Evolutionary conservation across 176 grass and related monocot genomes (phyloP), one percentile per base, ranked within the genome.

Genomic region (Miscanthus lutarioriparius): DNA sequence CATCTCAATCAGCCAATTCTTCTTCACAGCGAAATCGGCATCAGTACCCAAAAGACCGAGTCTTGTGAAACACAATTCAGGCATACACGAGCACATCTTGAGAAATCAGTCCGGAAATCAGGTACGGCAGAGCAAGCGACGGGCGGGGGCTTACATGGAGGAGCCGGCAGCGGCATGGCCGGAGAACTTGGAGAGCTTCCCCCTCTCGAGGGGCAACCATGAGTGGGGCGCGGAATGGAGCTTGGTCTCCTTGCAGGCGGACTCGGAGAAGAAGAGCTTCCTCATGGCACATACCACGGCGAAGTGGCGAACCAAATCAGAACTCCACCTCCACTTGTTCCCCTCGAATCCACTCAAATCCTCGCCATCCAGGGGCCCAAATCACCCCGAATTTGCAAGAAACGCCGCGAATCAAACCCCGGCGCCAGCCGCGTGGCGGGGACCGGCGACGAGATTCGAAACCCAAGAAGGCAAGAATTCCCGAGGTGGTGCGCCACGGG

Each of bases 381-480:
- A 87, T 20, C 47, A 56, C 80, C 35, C 5, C 83, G 40, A 76
- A 72, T 51, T 44, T 37, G 45, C 58, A 80, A 77, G 84, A 72
- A 74, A 26, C 71, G 2, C 22, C 76, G 14, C 58, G n/a, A 89
- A 84, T 67, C 80, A 26, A 79, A 33, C 14, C 35, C 6, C 22
- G n/a, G 30, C 49, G 8, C 38, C 83, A 6, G 20, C 64, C 47
- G 25, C 58, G 22, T 3, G 7, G 47, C 38, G 26, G 27, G 51
- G 67, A 1, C 39, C 20, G 13, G 22, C 72, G 84, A 59, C 77
- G 47, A 81, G 59, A 81, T 87, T 75, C 70, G 19, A 70, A 66
- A 20, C 65, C 83, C 35, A 7, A 80, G 67, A 49, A 47, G 9
- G 15, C 67, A 33, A 66, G 72, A 88, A 88, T 84, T 88, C 75